These are phyloP conservation scores for Mycosphaerella arachidis DNA, from an alignment of 2,329 filamentous ascomycete genomes.

Conservation along the genomic window DNA sequence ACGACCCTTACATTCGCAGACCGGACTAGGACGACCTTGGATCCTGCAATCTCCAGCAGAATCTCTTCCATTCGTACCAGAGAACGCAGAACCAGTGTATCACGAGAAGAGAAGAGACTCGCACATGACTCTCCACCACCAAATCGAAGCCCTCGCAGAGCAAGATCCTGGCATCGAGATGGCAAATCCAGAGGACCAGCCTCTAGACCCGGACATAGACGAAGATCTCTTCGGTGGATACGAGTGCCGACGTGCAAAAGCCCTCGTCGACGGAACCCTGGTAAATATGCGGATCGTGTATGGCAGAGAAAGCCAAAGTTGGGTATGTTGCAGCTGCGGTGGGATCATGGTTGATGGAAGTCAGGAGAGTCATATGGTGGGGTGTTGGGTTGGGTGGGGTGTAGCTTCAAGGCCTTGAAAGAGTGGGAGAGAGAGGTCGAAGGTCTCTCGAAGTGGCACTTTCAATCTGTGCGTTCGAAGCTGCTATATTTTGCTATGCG, in stretches of 20 bases:
- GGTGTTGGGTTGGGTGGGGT: neutral
- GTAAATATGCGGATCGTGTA: neutral
- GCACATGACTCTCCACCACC: neutral
- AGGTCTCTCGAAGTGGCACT: no score
- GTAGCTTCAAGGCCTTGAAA: neutral
- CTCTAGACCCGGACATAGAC: neutral
- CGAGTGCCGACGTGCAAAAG: neutral
- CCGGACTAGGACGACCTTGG: neutral
- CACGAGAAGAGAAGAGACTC: neutral
- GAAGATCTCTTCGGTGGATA: neutral
- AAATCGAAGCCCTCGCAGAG: neutral
- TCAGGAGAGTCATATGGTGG: neutral
- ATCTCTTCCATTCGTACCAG: neutral
- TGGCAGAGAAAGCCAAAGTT: neutral
- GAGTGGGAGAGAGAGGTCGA: neutral
- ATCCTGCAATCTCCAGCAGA: neutral
- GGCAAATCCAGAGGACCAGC: neutral
- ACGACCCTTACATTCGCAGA: neutral
- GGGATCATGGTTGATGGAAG: neutral
- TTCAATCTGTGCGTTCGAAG: neutral
- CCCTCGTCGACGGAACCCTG: neutral
- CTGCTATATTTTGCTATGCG: neutral
- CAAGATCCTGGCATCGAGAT: neutral
- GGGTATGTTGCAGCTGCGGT: neutral
- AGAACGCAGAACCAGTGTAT: neutral